phyloP scores from a whole-genome alignment of 2,329 filamentous ascomycete species.

The Sporothrix mexicana region DNA sequence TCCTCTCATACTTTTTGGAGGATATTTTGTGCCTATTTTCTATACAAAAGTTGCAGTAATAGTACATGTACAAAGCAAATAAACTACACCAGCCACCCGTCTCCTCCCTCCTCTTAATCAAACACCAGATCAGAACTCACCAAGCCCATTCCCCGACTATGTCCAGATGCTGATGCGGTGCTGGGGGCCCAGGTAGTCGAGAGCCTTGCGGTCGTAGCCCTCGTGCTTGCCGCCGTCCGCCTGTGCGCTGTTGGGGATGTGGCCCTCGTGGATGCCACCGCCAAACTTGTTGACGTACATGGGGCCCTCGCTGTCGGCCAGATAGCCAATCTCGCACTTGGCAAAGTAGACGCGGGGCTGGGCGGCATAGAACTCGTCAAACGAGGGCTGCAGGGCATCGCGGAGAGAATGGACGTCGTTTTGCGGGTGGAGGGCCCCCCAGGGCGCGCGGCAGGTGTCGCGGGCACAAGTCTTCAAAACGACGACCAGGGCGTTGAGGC shows the following conservation, averaged over 20 bases:
- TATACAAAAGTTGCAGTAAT: no score
- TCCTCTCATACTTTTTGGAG: no score
- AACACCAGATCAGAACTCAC: no score
- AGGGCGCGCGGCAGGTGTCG: conserved; percentile 58
- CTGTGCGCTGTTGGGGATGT: neutral
- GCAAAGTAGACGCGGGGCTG: conserved; percentile 58
- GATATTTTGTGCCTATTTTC: no score
- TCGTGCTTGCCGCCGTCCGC: neutral
- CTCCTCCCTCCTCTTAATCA: neutral
- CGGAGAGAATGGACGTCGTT: conserved; percentile 56
- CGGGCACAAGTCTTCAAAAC: conserved; percentile 66
- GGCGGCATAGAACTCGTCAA: conserved; percentile 58
- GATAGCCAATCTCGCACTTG: conserved; percentile 61
- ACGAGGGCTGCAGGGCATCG: conserved; percentile 55
- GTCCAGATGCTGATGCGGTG: conserved; percentile 11
- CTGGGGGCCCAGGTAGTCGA: conserved; percentile 4
- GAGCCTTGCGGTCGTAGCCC: neutral
- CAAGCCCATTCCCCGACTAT: neutral
- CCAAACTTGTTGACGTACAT: conserved; percentile 2
- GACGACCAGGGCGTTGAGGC: conserved; percentile 63
- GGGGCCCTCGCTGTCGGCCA: conserved; percentile 60
- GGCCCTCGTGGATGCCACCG: neutral
- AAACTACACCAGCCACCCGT: no score
- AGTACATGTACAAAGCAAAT: no score
- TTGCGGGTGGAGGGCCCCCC: conserved; percentile 60